Base-by-base conservation (phyloP, 768 basidiomycete species). In the Kwoniella sp. region DNA sequence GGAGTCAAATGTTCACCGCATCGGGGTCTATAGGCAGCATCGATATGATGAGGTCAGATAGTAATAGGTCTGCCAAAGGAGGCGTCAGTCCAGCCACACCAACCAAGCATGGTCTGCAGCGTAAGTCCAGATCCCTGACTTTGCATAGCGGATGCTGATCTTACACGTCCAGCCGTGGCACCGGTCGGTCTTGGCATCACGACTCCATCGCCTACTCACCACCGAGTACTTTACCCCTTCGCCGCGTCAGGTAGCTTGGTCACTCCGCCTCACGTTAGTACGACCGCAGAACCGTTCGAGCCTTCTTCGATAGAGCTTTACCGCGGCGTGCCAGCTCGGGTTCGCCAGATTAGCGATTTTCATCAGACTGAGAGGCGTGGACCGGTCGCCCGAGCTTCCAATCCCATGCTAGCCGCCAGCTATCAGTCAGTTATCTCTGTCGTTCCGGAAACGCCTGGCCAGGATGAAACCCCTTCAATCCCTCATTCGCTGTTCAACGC, bases 331-430 rank as follows among this genome's bases (percentile, higher is more conserved):
- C 45, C 45, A 9, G 50, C 45, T 14, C 43, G 45, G 31, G 46
- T 50, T 1, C 39, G 50, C 19, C 48, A 52, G n/a, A 55, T 56
- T 20, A 40, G 51, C 28, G 27, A 42, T 19, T 41, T 27, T 3
- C 45, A 53, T 8, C 20, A 50, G 17, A 45, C 38, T 3, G 31
- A 26, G 3, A 43, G 40, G 22, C 47, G 62, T 20, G 57, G 61
- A 15, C 67, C 72, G 1, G 39, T 73, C 1, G 66, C 68, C 19
- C 50, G 70, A 32, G 55, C 68, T 3, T 70, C 68, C 14, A 73
- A 73, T 32, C 72, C 72, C 0, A 64, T 73, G 59, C 52, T 73
- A 3, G 59, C 64, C 4, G 60, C 62, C 1, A 59, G 63, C 15
- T 73, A 58, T 53, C 64, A 65, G 52, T 60, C 45, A 37, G 33